A percentile compares a stretch with the other conserved stretches of the same genome.
phyloP scores from a whole-genome alignment of 371 early-diverging fungal species.

The Chytridium lagenaria region DNA sequence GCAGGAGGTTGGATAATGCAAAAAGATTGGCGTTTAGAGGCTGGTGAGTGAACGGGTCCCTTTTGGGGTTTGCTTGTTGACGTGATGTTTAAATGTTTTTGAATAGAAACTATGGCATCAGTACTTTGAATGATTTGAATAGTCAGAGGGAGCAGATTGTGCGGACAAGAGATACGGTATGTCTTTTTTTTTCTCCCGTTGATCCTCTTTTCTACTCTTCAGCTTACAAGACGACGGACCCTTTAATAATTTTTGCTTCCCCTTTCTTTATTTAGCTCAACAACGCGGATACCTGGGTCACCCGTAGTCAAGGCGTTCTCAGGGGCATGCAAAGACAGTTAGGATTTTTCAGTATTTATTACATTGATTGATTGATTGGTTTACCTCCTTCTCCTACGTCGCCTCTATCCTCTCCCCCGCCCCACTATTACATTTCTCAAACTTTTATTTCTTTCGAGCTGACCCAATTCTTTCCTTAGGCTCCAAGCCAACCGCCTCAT shows the following conservation, averaged over 20 bases:
- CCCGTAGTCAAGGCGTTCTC: slow-evolving; percentile 85
- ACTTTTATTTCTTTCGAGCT: not conserved
- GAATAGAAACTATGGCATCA: slow-evolving; percentile 76
- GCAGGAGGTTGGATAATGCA: slow-evolving; percentile 82
- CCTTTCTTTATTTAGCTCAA: slow-evolving; percentile 60
- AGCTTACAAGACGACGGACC: not conserved
- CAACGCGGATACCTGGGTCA: slow-evolving; percentile 88
- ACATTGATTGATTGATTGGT: too few relatives aligned
- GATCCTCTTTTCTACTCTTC: not conserved
- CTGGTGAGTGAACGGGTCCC: too few relatives aligned
- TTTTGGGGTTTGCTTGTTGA: too few relatives aligned
- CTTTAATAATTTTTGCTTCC: not conserved
- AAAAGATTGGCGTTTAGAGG: slow-evolving; percentile 91
- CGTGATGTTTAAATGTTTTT: not conserved
- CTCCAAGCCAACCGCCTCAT: slow-evolving; percentile 89
- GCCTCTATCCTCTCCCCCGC: not conserved
- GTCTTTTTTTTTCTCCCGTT: too few relatives aligned
- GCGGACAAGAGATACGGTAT: slow-evolving; percentile 83
- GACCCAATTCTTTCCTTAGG: slow-evolving; percentile 49
- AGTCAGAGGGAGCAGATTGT: slow-evolving; percentile 91
- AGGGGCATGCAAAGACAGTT: slow-evolving; percentile 93
- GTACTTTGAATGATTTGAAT: slow-evolving; percentile 79
- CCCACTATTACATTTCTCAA: not conserved
- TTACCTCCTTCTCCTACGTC: not conserved
- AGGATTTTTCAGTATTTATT: slow-evolving; percentile 37